phyloP scores from a whole-genome alignment of 805 yeast species.

The Pichia heedii region DNA sequence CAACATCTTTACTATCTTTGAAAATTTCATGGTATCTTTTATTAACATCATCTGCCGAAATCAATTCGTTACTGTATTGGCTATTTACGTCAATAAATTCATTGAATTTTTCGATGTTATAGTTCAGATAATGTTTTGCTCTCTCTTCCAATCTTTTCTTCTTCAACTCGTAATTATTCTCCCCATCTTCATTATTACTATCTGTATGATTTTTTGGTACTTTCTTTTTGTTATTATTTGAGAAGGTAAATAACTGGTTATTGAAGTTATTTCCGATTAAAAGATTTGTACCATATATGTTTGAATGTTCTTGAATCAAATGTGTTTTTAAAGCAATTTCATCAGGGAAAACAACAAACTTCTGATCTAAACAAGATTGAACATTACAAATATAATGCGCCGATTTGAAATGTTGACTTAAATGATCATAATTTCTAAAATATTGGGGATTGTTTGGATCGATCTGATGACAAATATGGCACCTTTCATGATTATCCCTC shows the following conservation, averaged over 20 bases:
- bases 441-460: conserved; percentile 58
- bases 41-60: conserved; percentile 42
- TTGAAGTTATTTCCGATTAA: conserved; percentile 19
- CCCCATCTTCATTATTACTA: not conserved
- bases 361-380: conserved; percentile 72
- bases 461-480: conserved; percentile 78
- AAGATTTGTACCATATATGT: conserved; percentile 32
- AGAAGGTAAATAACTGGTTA: conserved; percentile 52
- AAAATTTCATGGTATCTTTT: conserved; percentile 43
- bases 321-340: conserved; percentile 84
- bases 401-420: conserved; percentile 64
- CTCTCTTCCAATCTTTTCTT: conserved; percentile 67
- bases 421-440: conserved; percentile 64
- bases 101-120: conserved; percentile 37
- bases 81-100: conserved; percentile 43
- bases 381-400: conserved; percentile 75
- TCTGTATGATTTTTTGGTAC: not conserved
- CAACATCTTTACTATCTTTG: conserved; percentile 30
- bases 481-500: conserved; percentile 76
- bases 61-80: conserved; percentile 34
- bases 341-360: conserved; percentile 85
- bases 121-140: conserved; percentile 68
- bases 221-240: conserved; percentile 14
- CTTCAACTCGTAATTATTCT: conserved; percentile 30
- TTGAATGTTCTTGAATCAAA: conserved; percentile 65